Percentiles rank a stretch among this genome's conserved stretches.
phyloP scores from a whole-genome alignment of 1,284 basidiomycete species.

The Leccinum subrobustum region DNA sequence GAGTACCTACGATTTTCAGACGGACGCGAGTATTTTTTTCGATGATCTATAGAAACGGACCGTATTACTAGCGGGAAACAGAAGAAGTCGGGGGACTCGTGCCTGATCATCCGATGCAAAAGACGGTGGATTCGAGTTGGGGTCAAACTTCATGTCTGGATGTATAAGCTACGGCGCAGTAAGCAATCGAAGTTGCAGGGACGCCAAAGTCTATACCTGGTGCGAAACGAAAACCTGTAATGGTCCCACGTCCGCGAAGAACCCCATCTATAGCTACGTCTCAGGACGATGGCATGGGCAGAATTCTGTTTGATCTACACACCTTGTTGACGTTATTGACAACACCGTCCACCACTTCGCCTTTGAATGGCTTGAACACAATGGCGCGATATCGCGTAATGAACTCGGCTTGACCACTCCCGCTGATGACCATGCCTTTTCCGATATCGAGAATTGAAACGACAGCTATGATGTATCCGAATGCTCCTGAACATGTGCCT shows the following conservation, averaged over 20 bases:
- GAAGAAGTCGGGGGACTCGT: conserved; percentile 11
- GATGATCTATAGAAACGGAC: conserved; percentile 60
- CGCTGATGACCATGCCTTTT: conserved; percentile 88
- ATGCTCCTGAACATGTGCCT: conserved; percentile 93
- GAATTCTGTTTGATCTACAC: conserved; percentile 22
- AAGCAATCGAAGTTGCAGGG: conserved; percentile 15
- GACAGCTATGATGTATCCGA: conserved; percentile 97
- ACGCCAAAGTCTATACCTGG: conserved; percentile 61
- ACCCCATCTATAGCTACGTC: conserved; percentile 76
- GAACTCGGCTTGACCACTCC: conserved; percentile 94
- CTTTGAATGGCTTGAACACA: conserved; percentile 98
- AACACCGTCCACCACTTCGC: conserved; percentile 96
- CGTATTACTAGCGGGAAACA: background rate
- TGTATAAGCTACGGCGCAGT: conserved; percentile 73
- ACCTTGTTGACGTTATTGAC: conserved; percentile 97
- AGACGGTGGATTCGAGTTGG: conserved; percentile 89
- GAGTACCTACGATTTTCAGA: conserved; percentile 94
- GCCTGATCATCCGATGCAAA: conserved; percentile 90
- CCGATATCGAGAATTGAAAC: conserved; percentile 88
- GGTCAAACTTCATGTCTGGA: conserved; percentile 90
- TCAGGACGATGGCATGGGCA: conserved; percentile 1
- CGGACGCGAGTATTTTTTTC: conserved; percentile 92
- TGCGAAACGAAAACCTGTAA: conserved; percentile 91
- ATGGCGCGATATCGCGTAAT: conserved; percentile 89
- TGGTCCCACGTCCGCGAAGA: conserved; percentile 96